Evolutionary conservation across 306 rosid genomes (phyloP), one percentile per base, ranked within the genome.

Genomic region (Herpetospermum pedunculosum): DNA sequence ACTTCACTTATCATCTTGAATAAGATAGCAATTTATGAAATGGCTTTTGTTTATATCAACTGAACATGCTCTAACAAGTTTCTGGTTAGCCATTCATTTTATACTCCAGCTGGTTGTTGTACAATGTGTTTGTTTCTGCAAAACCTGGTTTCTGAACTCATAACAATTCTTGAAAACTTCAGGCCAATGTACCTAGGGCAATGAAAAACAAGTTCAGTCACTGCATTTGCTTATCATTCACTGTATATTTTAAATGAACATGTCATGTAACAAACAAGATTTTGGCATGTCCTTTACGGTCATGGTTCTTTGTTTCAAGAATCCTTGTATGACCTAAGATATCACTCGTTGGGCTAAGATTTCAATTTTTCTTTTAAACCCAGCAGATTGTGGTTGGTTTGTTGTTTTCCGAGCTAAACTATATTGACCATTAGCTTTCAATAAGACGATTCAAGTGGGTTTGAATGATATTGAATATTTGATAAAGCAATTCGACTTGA

Each of bases 1-100:
- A 78, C 59, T 76, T 47, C 62, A 62, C 59, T 72, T 81, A 65
- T 68, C 48, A 35, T 53, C 63, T 73, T 68, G 74, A 63, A 70
- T 70, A 70, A 43, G 11, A 5, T 67, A 67, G 23, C 73, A 68
- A 14, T 41, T 23, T 68, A 26, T 26, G 73, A 41, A 68, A 21
- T 68, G 73, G 73, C 12, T 43, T 40, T 23, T 65, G 32, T 40
- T 65, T n/a, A n/a, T n/a, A n/a, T n/a, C n/a, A n/a, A n/a, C n/a
- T n/a, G n/a, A n/a, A n/a, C n/a, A n/a, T n/a, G 19, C 13, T 41
- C 13, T 67, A 40, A 53, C 50, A 12, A 67, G 72, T 23, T 65
- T 41, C 50, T 67, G 52, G 52, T 25, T 41, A 40, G 53, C 37
- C 73, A 68, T 43, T 43, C 48, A 21, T 68, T 25, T 8, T 38